These are phyloP conservation scores for Forsythia viridissima DNA, from an alignment of 257 asterid species.

Conservation along the genomic window DNA sequence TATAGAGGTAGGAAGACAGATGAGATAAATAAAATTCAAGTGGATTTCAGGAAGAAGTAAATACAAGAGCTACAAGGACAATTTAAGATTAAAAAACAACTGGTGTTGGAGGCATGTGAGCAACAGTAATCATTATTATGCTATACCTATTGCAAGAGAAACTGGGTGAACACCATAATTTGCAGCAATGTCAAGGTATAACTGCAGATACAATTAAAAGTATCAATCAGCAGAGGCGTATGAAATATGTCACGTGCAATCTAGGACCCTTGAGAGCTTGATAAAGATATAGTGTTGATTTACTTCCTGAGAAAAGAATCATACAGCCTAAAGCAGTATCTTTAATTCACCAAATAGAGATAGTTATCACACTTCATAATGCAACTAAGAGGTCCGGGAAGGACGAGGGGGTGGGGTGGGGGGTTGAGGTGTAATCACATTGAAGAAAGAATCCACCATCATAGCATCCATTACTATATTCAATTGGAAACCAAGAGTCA, in stretches of 20 bases:
- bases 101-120: not conserved
- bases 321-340: slow-evolving; percentile 14
- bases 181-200: slow-evolving; percentile 57
- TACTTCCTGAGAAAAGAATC: slow-evolving; percentile 12
- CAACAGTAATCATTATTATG: not conserved
- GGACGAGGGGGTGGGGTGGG: too few relatives aligned
- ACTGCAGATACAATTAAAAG: slow-evolving; percentile 42
- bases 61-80: not conserved
- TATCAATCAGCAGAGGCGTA: slow-evolving; percentile 17
- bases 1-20: not conserved
- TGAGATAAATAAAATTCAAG: not conserved
- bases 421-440: too few relatives aligned
- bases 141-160: slow-evolving; percentile 77
- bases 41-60: not conserved
- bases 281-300: not conserved
- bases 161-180: slow-evolving; percentile 68
- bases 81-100: not conserved
- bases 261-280: slow-evolving; percentile 5
- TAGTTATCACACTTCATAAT: not conserved
- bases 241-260: slow-evolving; percentile 8
- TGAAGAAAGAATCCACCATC: not conserved
- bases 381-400: not conserved
- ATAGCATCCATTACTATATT: not conserved
- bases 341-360: not conserved
- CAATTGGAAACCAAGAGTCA: not conserved